Base-by-base conservation (phyloP, 805 yeast species). In the Wickerhamomyces chaumierensis region DNA sequence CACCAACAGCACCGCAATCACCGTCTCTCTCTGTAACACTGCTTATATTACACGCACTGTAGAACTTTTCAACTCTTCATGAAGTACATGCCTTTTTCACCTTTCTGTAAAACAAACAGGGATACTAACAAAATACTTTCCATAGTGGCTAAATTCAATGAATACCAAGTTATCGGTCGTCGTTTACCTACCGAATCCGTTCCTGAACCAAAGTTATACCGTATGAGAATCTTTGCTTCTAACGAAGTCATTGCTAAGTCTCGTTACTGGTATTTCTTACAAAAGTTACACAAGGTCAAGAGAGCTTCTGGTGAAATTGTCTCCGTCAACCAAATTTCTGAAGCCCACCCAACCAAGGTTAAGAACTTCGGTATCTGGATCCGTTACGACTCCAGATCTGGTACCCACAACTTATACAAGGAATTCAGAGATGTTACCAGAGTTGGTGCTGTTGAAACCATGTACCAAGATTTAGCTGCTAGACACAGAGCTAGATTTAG, bases 331-430 rank as follows among this genome's bases (percentile, higher is more conserved):
- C 71, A 71, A 64, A 84, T 92, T 68, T 65, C 81, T 65, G 99
- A 92, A 78, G 73, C 87, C 66, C 84, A 78, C 78, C 97, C 98
- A 73, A 85, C 95, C 73, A 88, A 85, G 79, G 97, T 92, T 65
- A 92, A 92, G 88, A 92, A 88, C 85, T 92, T 88, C 68, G 98
- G 96, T 78, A 70, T 92, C 76, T 92, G 99, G 99, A 83, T 92
- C 69, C 88, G 98, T 79, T 92, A 92, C 84, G 98, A 92, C 69
- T 92, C 99, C 55, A 94, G 99, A 83, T 92, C 98, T 57, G 99
- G 99, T 77, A 88, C 95, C 64, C 98, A 92, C 94, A 92, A 92
- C 94, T 92, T 92, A 96, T 92, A 92, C 96, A 92, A 92, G 81
- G 99, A 92, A 78, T 85, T 86, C 92, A 87, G 98, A 75, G 98